Base-by-base conservation (phyloP, 192 early-diverging fungal genomes). In the Spinellus fusiger region DNA sequence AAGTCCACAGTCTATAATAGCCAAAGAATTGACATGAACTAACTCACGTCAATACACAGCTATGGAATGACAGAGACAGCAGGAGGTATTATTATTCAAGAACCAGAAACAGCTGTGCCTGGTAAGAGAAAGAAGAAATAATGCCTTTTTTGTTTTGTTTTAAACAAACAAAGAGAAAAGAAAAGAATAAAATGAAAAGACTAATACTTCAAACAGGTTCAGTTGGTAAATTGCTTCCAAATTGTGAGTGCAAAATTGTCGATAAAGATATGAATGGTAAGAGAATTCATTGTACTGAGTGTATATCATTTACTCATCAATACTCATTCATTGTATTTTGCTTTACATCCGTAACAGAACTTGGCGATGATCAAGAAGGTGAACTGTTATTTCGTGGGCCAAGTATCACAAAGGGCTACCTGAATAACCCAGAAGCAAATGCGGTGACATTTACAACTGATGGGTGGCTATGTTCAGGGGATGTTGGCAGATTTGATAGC, bases 11-110 rank as follows among this genome's bases (percentile, higher is more conserved):
- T 6, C 3, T 20, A 53, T 63, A 12, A 35, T 61, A 46, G 64
- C 61, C 28, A 40, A 35, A 28, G n/a, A n/a, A n/a, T n/a, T n/a
- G n/a, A 22, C 54, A n/a, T 55, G 62, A n/a, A 55, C n/a, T 20
- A 15, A 44, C n/a, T 56, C 46, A 7, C 10, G 49, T 23, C 51
- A 20, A 59, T 25, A 10, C 18, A 34, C 27, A 40, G 53, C 8
- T 86, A 75, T 38, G 84, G 84, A 25, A 73, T 86, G 82, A 83
- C 80, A 0, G 84, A 86, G 53, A 70, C 77, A 9, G 76, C 75
- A 22, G 73, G 78, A 16, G 54, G 68, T 13, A 47, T 56, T 31
- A 50, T 64, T 35, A 31, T 50, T 33, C 68, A 70, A 46, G 53
- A 25, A 52, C 57, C 15, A 44, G 13, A 37, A 9, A 37, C 7